A percentile compares a stretch with the other conserved stretches of the same genome.
phyloP scores from a whole-genome alignment of 139 green algal species.

The Marvania coccoides region DNA sequence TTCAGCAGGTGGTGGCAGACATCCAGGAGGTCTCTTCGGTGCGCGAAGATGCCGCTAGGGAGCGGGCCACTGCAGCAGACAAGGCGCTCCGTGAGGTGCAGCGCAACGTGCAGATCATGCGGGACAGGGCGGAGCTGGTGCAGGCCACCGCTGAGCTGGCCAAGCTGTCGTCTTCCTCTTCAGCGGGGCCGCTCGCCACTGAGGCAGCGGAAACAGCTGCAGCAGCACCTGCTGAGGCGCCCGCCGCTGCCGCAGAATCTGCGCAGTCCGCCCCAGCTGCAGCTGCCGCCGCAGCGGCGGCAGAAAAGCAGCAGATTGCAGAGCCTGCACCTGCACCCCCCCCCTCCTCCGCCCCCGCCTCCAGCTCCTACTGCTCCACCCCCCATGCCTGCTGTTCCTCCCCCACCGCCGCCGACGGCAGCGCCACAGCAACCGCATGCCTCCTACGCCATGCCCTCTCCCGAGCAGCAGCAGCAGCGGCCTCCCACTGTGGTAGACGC shows the following conservation, averaged over 20 bases:
- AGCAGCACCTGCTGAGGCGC: background rate
- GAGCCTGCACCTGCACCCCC: background rate
- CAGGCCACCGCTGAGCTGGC: slow-evolving; percentile 41
- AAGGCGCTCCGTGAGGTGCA: slow-evolving; percentile 37
- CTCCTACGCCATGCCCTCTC: background rate
- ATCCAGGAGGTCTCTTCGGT: slow-evolving; percentile 22
- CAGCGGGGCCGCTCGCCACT: background rate
- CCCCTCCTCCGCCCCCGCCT: background rate
- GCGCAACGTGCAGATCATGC: slow-evolving; percentile 36
- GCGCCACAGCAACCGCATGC: background rate
- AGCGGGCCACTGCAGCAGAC: slow-evolving; percentile 28
- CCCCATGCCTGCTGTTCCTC: background rate
- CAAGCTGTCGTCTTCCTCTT: slow-evolving; percentile 21
- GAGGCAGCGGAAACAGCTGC: background rate
- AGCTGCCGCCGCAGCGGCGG: background rate
- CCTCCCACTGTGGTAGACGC: background rate
- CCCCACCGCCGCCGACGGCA: background rate
- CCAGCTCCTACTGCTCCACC: background rate
- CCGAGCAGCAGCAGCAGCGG: background rate
- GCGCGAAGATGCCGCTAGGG: slow-evolving; percentile 25
- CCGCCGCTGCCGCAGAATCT: background rate
- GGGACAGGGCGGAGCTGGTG: slow-evolving; percentile 48
- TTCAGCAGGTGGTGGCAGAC: slow-evolving; percentile 25
- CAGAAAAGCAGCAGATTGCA: background rate
- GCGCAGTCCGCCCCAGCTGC: background rate